Conservation (phyloP, 345 rosid species). For the Gossypium thurberi region DNA sequence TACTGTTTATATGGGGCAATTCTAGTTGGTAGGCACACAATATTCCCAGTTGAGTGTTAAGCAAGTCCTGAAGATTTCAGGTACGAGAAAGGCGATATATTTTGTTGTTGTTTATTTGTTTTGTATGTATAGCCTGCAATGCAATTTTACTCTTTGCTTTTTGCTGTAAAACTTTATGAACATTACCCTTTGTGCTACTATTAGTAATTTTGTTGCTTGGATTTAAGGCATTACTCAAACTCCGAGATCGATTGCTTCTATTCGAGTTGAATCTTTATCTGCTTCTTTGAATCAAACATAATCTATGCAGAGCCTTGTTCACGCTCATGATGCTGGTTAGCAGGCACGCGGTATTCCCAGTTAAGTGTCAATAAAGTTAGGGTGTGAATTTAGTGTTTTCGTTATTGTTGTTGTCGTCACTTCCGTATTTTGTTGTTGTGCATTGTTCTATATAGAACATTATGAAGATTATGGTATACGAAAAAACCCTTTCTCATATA, state of each 20-base stretch:
- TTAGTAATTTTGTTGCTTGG: no score
- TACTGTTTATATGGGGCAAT: background rate
- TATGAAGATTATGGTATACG: background rate
- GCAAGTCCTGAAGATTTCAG: background rate
- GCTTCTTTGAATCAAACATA: no score
- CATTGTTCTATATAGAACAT: conserved; percentile 3
- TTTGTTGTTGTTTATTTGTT: no score
- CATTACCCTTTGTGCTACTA: no score
- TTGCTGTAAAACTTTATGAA: no score
- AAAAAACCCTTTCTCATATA: background rate
- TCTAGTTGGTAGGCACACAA: background rate
- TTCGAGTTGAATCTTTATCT: no score
- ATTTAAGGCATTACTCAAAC: no score
- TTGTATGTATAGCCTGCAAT: no score
- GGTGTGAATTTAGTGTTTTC: no score
- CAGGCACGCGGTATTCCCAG: background rate
- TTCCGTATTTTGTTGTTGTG: background rate
- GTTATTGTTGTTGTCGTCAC: no score
- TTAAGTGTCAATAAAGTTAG: background rate
- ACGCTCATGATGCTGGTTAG: background rate
- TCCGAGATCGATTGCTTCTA: no score
- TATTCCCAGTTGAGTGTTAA: background rate
- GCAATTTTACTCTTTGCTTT: no score
- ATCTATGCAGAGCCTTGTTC: background rate
- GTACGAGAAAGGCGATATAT: background rate